Conservation (phyloP, 257 asterid species). For the Nicotiana paniculata region DNA sequence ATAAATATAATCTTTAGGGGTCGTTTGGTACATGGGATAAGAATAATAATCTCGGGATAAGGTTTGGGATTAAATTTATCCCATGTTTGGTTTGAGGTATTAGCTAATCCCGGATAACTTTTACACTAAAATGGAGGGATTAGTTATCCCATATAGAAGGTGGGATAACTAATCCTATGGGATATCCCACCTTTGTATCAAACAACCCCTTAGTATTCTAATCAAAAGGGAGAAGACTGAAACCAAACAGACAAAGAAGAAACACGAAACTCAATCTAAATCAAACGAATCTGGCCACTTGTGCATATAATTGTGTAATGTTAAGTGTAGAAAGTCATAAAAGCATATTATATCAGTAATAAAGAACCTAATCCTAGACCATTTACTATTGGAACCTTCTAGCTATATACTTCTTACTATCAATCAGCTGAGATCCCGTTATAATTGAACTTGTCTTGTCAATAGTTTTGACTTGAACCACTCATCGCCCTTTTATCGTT, state of each 20-base stretch:
- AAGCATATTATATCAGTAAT: neutral
- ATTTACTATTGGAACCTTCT: neutral
- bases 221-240: neutral
- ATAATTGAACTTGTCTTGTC: neutral
- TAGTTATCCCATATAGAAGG: no score
- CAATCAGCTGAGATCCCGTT: neutral
- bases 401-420: neutral
- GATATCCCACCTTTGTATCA: no score
- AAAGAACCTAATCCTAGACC: neutral
- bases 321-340: neutral
- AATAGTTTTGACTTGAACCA: neutral
- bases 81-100: no score
- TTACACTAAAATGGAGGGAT: no score
- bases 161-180: no score
- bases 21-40: no score
- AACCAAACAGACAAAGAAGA: neutral
- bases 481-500: neutral
- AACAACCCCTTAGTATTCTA: neutral
- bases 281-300: neutral
- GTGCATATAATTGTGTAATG: neutral
- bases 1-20: no score
- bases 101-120: no score
- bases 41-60: no score
- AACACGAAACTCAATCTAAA: neutral
- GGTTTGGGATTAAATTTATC: no score